Conservation (phyloP, 257 asterid species). For the Craterostigma plantagineum region DNA sequence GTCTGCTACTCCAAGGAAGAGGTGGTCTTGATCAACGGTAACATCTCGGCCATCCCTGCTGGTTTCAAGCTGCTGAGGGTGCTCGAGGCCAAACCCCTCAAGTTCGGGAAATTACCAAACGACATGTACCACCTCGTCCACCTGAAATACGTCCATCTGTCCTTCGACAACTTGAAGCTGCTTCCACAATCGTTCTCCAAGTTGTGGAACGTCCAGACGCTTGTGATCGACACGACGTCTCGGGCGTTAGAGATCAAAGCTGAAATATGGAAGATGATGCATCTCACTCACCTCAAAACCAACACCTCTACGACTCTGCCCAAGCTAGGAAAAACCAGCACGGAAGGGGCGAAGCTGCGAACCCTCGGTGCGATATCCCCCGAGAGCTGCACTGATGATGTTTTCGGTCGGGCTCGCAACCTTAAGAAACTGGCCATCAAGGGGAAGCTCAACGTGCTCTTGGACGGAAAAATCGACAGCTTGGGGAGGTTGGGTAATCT, state of each 20-base stretch:
- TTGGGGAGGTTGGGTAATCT: conserved; percentile 18
- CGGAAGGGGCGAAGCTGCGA: conserved; percentile 15
- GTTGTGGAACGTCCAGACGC: conserved; percentile 20
- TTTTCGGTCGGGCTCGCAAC: conserved; percentile 20
- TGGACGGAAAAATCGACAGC: conserved; percentile 15
- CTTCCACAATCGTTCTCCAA: conserved; percentile 16
- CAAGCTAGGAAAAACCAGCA: background rate
- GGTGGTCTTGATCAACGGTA: background rate
- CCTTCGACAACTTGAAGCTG: conserved; percentile 1
- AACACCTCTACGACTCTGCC: conserved; percentile 14
- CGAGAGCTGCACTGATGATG: conserved; percentile 23
- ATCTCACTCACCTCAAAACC: conserved; percentile 17
- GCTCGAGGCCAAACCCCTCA: conserved; percentile 17
- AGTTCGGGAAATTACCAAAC: conserved; percentile 12
- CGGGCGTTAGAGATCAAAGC: conserved; percentile 9
- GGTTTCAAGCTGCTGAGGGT: conserved; percentile 23
- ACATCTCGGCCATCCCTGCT: conserved; percentile 10
- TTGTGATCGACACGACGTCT: conserved; percentile 11
- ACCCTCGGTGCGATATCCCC: conserved; percentile 36
- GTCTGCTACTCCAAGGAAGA: conserved; percentile 11
- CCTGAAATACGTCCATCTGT: conserved; percentile 24
- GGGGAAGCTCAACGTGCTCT: conserved; percentile 20
- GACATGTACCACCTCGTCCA: conserved; percentile 15
- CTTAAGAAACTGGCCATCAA: conserved; percentile 36
- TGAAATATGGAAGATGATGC: conserved; percentile 18